Conservation (phyloP, 208 protist genomes). For the Jaenimonas drosophilae region DNA sequence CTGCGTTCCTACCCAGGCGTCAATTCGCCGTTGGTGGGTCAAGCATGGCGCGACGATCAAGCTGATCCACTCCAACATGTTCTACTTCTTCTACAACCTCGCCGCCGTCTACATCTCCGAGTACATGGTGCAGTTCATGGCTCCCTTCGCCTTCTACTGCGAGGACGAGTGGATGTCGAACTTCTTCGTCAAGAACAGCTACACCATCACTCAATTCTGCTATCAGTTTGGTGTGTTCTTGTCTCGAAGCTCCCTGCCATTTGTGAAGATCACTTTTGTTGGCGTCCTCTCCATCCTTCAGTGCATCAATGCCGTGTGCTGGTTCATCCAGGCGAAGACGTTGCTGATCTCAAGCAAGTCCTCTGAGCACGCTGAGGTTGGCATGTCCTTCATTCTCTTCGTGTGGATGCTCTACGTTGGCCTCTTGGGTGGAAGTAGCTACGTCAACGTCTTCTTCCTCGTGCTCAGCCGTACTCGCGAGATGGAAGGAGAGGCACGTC, state of each 20-base stretch:
- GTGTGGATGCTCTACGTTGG: conserved; percentile 88
- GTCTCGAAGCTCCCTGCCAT: conserved; percentile 67
- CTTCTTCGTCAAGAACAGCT: conserved; percentile 74
- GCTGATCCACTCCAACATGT: conserved; percentile 46
- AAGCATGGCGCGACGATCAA: conserved; percentile 14
- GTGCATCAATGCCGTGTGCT: conserved; percentile 73
- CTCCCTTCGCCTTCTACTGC: conserved; percentile 66
- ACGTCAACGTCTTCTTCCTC: conserved; percentile 90
- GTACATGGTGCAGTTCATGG: conserved; percentile 81
- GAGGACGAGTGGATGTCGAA: conserved; percentile 14
- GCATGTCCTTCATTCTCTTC: conserved; percentile 66
- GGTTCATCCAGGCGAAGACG: conserved; percentile 73
- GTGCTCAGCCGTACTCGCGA: conserved; percentile 36
- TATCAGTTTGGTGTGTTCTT: conserved; percentile 89
- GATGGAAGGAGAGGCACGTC: conserved; percentile 25
- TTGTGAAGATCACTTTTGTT: conserved; percentile 74
- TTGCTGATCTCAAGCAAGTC: conserved; percentile 42
- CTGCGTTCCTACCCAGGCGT: conserved; percentile 7
- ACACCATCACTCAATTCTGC: conserved; percentile 78
- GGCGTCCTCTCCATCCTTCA: conserved; percentile 82
- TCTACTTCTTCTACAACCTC: conserved; percentile 73
- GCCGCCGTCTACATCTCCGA: conserved; percentile 77
- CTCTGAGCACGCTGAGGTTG: conserved; percentile 19
- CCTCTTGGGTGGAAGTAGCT: conserved; percentile 81
- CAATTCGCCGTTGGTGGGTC: conserved; percentile 40